These are phyloP conservation scores for Fulvia fulva DNA, from an alignment of 2,329 filamentous ascomycete genomes.

Conservation along the genomic window DNA sequence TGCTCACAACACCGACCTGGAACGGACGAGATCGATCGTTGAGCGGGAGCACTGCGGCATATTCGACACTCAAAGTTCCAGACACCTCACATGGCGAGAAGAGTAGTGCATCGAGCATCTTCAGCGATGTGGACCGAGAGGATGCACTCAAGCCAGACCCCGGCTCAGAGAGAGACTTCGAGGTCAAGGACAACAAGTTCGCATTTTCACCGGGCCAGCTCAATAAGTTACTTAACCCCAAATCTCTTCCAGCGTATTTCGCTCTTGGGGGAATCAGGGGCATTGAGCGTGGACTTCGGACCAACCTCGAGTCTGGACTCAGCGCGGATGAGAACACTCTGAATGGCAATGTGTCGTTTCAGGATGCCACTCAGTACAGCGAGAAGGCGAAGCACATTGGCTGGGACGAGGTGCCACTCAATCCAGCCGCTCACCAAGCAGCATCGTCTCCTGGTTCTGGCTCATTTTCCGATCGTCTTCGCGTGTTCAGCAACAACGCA, in stretches of 20 bases:
- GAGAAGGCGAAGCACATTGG: conserved; percentile 23
- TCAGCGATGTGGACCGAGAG: conserved; percentile 30
- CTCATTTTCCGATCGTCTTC: conserved; percentile 59
- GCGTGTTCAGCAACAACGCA: conserved; percentile 65
- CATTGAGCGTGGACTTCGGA: conserved; percentile 69
- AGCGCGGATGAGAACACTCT: conserved; percentile 64
- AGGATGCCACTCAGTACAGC: conserved; percentile 48
- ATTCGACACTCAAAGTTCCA: conserved; percentile 19
- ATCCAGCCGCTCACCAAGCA: conserved; percentile 22
- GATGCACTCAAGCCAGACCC: conserved; percentile 72
- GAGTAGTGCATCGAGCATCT: conserved; percentile 18
- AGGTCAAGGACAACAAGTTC: conserved; percentile 74
- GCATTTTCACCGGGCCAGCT: conserved; percentile 78
- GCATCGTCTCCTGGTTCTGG: conserved; percentile 21
- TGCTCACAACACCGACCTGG: conserved; percentile 14
- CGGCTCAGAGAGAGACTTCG: conserved; percentile 70
- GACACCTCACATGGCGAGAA: conserved; percentile 16
- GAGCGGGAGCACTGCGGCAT: conserved; percentile 18
- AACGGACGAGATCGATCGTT: conserved; percentile 20
- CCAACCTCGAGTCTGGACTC: conserved; percentile 61
- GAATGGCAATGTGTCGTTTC: conserved; percentile 62
- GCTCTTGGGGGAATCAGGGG: conserved; percentile 70
- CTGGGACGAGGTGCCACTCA: conserved; percentile 23
- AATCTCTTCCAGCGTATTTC: conserved; percentile 69
- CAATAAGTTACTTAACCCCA: conserved; percentile 75